Base-by-base conservation (phyloP, 2,329 filamentous ascomycete species). In the Didymella sp. region DNA sequence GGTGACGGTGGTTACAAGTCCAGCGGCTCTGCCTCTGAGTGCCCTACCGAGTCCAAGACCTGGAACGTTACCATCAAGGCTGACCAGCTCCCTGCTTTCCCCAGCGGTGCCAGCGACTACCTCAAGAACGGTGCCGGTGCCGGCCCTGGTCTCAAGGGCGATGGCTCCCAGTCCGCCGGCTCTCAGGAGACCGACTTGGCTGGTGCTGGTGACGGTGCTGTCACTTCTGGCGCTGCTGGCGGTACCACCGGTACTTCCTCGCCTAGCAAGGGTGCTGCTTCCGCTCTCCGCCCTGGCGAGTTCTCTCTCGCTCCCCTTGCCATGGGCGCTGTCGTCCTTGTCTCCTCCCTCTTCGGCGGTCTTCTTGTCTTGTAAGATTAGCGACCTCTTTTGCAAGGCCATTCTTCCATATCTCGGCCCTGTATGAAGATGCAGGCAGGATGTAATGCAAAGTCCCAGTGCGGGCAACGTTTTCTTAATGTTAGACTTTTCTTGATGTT, bases 1-100 rank as follows among this genome's bases (percentile, higher is more conserved):
- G 85, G 84, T 43, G 81, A 87, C 66, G 86, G 85, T 59, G 83
- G 84, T 59, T 87, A 85, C 79, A 85, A 85, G 76, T 66, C 77
- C 48, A 80, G 76, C 62, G 84, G 83, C 59, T 70, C 76, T 60
- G 72, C 83, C 49, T 84, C 80, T 64, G 67, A 76, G 19, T 89
- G 86, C 78, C 86, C 86, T 24, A 58, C 73, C 22, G 76, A 81
- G 69, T 79, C 80, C 60, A 66, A 71, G 61, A 83, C 81, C 70
- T 89, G 85, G 85, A 77, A 87, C 51, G 84, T 88, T 51, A 75
- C 69, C 28, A 69, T 74, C 41, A 56, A 49, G 19, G 74, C 77
- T 51, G 74, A 77, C 56, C 78, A 82, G 60, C 83, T 88, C 15
- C 86, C 86, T 31, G 80, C 83, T 47, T 83, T 87, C 47, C 86